These are phyloP conservation scores for Kurtzmaniella natalensis DNA, from an alignment of 1,139 yeast genomes.

Conservation along the genomic window DNA sequence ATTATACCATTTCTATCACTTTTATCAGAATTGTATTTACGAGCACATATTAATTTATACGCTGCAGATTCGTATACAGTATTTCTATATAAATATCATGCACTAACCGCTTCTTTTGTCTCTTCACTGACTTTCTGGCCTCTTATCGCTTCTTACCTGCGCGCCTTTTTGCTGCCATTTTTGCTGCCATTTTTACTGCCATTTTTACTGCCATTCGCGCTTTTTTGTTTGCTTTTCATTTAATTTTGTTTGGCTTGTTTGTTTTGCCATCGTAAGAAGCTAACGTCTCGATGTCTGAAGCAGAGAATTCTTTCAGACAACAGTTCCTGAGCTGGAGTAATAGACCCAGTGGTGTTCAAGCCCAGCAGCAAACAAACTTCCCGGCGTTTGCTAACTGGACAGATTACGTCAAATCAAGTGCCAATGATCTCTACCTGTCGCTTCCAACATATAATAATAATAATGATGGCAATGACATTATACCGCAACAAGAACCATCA, in stretches of 20 bases:
- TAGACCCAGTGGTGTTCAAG: slow-evolving; percentile 13
- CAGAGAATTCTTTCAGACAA: slow-evolving; percentile 40
- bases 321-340: slow-evolving; percentile 41
- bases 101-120: too few species aligned
- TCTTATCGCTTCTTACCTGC: too few species aligned
- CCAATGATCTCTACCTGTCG: slow-evolving; percentile 37
- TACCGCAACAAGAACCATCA: slow-evolving; percentile 36
- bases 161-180: too few species aligned
- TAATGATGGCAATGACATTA: slow-evolving; percentile 14
- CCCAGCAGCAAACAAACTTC: slow-evolving; percentile 11
- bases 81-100: too few species aligned
- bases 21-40: too few species aligned
- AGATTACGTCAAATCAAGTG: slow-evolving; percentile 40
- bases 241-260: too few species aligned
- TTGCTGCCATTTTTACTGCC: background rate
- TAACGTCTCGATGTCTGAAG: slow-evolving; percentile 25
- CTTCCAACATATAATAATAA: slow-evolving; percentile 33
- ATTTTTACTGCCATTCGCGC: background rate
- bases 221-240: background rate
- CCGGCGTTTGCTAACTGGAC: slow-evolving; percentile 42
- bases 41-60: too few species aligned
- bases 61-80: too few species aligned
- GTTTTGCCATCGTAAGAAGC: background rate
- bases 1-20: too few species aligned
- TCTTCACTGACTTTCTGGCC: too few species aligned